A percentile compares a stretch with the other conserved stretches of the same genome.
These are phyloP conservation scores for Neospermospora avenae DNA, from an alignment of 2,329 filamentous ascomycete species.

Conservation along the genomic window DNA sequence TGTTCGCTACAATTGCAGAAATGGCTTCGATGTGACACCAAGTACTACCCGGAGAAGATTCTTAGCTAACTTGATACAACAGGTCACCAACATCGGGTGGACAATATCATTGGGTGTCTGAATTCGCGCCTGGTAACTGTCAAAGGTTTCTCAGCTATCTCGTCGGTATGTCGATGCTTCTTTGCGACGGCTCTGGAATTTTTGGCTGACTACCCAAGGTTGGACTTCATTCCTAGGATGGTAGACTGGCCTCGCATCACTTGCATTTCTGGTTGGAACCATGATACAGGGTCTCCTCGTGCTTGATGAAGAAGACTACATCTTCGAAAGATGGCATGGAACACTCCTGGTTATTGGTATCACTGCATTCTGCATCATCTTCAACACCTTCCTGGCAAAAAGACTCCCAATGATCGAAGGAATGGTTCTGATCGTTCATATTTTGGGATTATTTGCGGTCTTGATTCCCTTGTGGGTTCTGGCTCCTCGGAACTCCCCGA, in stretches of 20 bases:
- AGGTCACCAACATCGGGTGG: conserved; percentile 53
- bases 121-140: conserved; percentile 45
- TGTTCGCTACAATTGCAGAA: conserved; percentile 26
- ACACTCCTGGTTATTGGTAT: conserved; percentile 44
- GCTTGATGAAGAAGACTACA: conserved; percentile 37
- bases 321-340: conserved; percentile 39
- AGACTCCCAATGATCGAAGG: conserved; percentile 42
- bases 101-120: conserved; percentile 56
- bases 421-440: conserved; percentile 43
- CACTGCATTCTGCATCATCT: conserved; percentile 39
- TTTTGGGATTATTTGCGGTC: conserved; percentile 43
- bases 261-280: conserved; percentile 40
- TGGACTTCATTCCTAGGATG: conserved; percentile 46
- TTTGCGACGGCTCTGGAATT: not conserved
- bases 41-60: not conserved
- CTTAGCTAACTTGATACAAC: not conserved
- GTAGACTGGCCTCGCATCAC: conserved; percentile 43
- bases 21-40: conserved; percentile 28
- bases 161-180: conserved; percentile 36
- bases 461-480: conserved; percentile 39
- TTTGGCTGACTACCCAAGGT: conserved; percentile 27
- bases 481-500: conserved; percentile 19
- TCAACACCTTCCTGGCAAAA: conserved; percentile 42
- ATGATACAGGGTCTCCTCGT: conserved; percentile 43
- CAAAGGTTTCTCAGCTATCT: conserved; percentile 54